Evolutionary conservation across 2,329 filamentous ascomycete genomes (phyloP).

Genomic region (Westerdykella sp.): DNA sequence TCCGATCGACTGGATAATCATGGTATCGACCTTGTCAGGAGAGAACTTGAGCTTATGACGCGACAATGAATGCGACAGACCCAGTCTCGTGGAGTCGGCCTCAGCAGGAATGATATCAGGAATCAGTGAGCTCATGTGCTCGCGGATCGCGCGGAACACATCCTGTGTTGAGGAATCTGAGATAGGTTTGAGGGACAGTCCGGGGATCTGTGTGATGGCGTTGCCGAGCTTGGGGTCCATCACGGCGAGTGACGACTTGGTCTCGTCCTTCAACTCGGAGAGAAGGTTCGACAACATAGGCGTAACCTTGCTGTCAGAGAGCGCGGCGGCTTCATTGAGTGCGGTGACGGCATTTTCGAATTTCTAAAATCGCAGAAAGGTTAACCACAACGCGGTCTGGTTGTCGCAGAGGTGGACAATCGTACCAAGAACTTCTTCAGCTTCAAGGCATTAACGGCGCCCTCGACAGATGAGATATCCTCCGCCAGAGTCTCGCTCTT

Average conservation of each 20-base stretch:
- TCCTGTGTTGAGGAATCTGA: constrained; percentile 78
- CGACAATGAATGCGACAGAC: constrained; percentile 93
- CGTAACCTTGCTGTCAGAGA: constrained; percentile 93
- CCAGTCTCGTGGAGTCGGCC: constrained; percentile 88
- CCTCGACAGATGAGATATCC: constrained; percentile 73
- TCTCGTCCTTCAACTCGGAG: constrained; percentile 90
- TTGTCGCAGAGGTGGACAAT: neutral
- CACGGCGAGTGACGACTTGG: constrained; percentile 91
- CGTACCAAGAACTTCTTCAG: constrained; percentile 75
- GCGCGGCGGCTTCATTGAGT: constrained; percentile 77
- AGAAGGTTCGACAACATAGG: constrained; percentile 76
- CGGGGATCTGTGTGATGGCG: constrained; percentile 85
- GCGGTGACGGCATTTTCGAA: constrained; percentile 90
- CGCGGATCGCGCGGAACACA: constrained; percentile 88
- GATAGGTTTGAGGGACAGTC: constrained; percentile 76
- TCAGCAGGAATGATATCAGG: constrained; percentile 80
- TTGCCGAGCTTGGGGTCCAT: constrained; percentile 87
- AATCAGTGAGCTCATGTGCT: constrained; percentile 83
- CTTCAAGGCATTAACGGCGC: constrained; percentile 84
- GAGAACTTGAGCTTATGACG: constrained; percentile 96
- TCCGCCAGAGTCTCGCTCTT: constrained; percentile 75
- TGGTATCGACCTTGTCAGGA: constrained; percentile 96
- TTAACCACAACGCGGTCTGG: neutral
- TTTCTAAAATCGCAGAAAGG: constrained; percentile 51
- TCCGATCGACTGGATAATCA: constrained; percentile 94